Conservation (phyloP, 225 moss, liverwort and hornwort genomes). For the Pseudoscleropodium purum region DNA sequence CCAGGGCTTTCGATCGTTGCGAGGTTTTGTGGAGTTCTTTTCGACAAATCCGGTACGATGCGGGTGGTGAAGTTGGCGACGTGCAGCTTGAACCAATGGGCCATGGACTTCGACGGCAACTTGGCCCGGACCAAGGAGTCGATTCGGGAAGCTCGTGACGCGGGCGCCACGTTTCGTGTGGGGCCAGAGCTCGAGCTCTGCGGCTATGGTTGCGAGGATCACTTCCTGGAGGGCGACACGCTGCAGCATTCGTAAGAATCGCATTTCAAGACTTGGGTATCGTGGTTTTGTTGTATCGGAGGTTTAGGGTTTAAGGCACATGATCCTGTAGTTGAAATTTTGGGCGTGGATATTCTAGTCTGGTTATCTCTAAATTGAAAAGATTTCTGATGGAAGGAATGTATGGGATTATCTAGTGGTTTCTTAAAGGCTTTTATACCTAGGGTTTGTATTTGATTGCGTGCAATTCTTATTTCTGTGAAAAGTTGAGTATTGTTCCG, state of each 20-base stretch:
- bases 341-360: background rate
- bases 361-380: background rate
- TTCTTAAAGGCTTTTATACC: background rate
- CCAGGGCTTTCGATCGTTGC: background rate
- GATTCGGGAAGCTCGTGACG: slow-evolving; percentile 61
- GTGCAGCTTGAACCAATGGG: slow-evolving; percentile 98
- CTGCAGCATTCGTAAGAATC: slow-evolving; percentile 54
- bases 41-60: background rate
- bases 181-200: slow-evolving; percentile 92
- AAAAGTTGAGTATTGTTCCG: background rate
- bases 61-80: slow-evolving; percentile 69
- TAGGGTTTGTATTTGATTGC: background rate
- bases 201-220: slow-evolving; percentile 96
- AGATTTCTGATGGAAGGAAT: background rate
- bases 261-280: background rate
- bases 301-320: background rate
- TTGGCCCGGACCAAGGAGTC: slow-evolving; percentile 65
- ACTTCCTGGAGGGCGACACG: slow-evolving; percentile 83
- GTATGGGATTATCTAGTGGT: background rate
- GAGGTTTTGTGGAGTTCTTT: background rate
- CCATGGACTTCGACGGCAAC: slow-evolving; percentile 93
- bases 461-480: background rate
- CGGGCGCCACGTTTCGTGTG: slow-evolving; percentile 66
- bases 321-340: background rate
- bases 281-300: background rate